Percentiles rank a stretch among this genome's conserved stretches.
phyloP scores from a whole-genome alignment of 2,329 filamentous ascomycete genomes.

The Boeremia lycopersici region DNA sequence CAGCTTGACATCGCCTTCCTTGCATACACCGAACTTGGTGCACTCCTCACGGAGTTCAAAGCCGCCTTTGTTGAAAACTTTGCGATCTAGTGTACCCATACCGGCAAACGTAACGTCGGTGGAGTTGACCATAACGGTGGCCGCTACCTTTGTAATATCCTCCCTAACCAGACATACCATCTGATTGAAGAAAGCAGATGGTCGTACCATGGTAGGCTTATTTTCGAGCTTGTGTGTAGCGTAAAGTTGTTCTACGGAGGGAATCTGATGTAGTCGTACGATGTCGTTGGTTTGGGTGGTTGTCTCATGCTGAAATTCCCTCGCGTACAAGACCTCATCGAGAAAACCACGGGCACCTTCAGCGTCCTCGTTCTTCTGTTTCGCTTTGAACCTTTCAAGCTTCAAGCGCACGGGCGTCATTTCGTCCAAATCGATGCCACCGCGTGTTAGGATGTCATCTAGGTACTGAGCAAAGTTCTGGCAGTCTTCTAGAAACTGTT shows the following conservation, averaged over 20 bases:
- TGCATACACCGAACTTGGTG: slow-evolving; percentile 28
- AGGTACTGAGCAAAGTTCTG: slow-evolving; percentile 30
- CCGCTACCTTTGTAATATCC: slow-evolving; percentile 43
- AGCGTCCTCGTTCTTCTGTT: slow-evolving; percentile 19
- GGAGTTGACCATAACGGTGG: slow-evolving; percentile 43
- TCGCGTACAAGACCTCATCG: slow-evolving; percentile 34
- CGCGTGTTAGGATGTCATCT: slow-evolving; percentile 22
- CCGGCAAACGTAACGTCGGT: slow-evolving; percentile 35
- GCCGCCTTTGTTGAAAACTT: slow-evolving; percentile 40
- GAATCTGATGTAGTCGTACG: slow-evolving; percentile 34
- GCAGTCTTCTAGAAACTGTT: slow-evolving; percentile 27
- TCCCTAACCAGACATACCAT: slow-evolving; percentile 37
- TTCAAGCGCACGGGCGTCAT: slow-evolving; percentile 28
- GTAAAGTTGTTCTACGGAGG: slow-evolving; percentile 36
- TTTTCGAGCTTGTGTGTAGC: slow-evolving; percentile 30
- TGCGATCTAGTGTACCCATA: slow-evolving; percentile 38
- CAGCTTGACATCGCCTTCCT: slow-evolving; percentile 37
- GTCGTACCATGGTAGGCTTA: slow-evolving; percentile 29
- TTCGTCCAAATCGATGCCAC: slow-evolving; percentile 21
- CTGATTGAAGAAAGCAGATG: slow-evolving; percentile 33
- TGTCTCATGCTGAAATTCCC: slow-evolving; percentile 29
- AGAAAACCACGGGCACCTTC: slow-evolving; percentile 26
- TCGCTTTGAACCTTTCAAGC: slow-evolving; percentile 28
- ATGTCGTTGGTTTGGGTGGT: slow-evolving; percentile 15
- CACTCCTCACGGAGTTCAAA: slow-evolving; percentile 29